A percentile compares a stretch with the other conserved stretches of the same genome.
phyloP scores from a whole-genome alignment of 2,329 filamentous ascomycete genomes.

The Cercospora canescens region DNA sequence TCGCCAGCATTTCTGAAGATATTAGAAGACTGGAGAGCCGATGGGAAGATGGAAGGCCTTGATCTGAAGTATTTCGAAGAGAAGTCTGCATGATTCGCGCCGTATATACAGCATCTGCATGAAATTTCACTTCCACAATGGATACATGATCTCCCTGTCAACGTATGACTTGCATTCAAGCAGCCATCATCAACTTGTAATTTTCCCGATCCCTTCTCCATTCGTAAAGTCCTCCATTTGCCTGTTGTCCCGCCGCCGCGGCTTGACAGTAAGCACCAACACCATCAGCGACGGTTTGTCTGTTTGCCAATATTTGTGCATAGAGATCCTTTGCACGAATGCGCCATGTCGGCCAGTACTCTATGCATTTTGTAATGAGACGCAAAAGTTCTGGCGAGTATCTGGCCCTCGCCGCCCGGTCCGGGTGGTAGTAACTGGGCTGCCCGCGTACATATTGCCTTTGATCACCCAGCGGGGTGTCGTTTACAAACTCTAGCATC shows the following conservation, averaged over 20 bases:
- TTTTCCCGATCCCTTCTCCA: neutral
- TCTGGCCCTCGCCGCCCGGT: neutral
- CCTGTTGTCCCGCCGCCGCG: neutral
- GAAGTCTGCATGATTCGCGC: conserved; percentile 1
- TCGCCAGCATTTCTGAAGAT: conserved; percentile 25
- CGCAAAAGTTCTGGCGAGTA: neutral
- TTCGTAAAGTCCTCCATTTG: neutral
- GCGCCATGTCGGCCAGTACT: neutral
- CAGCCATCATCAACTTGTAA: neutral
- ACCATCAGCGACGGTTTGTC: neutral
- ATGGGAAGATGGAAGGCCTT: conserved; percentile 23
- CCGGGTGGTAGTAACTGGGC: neutral
- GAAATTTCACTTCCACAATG: too few species aligned
- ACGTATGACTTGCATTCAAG: neutral
- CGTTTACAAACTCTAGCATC: conserved; percentile 1
- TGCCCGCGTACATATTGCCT: neutral
- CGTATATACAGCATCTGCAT: neutral
- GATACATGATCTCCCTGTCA: neutral
- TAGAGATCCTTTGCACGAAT: neutral
- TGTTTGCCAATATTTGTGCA: neutral
- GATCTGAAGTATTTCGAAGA: conserved; percentile 18
- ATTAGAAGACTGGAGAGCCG: conserved; percentile 22
- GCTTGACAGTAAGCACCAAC: neutral
- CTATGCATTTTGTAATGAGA: neutral
- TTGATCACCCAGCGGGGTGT: neutral